Conservation (phyloP, 768 basidiomycete genomes). For the Sarcodon sp. region DNA sequence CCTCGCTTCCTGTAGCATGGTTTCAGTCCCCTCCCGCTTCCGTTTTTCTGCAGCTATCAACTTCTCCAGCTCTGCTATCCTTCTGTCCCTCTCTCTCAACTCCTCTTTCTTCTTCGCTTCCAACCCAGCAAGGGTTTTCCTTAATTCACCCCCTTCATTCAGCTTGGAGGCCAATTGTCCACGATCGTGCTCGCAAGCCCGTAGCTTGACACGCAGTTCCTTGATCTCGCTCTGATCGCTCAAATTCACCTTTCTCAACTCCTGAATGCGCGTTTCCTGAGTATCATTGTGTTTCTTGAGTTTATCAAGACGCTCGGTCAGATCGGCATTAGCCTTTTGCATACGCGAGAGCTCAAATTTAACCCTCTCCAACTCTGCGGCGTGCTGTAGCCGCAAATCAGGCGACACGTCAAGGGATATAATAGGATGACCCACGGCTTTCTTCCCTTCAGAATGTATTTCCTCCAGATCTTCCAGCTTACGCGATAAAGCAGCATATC, state of each 20-base stretch:
- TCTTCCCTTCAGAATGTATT: slow-evolving; percentile 55
- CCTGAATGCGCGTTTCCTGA: slow-evolving; percentile 47
- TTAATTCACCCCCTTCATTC: slow-evolving; percentile 35
- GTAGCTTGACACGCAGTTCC: slow-evolving; percentile 45
- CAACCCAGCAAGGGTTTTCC: slow-evolving; percentile 31
- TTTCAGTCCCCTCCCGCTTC: slow-evolving; percentile 34
- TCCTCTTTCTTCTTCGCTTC: slow-evolving; percentile 47
- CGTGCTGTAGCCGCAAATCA: slow-evolving; percentile 30
- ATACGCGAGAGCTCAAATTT: slow-evolving; percentile 40
- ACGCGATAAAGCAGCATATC: slow-evolving; percentile 41
- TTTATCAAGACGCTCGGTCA: slow-evolving; percentile 41
- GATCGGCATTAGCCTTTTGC: slow-evolving; percentile 35
- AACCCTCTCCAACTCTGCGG: slow-evolving; percentile 42
- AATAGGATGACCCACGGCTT: slow-evolving; percentile 28
- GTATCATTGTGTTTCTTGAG: slow-evolving; percentile 48
- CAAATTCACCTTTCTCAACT: slow-evolving; percentile 35
- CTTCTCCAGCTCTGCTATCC: slow-evolving; percentile 45
- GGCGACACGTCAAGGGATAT: not conserved
- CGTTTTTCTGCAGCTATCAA: slow-evolving; percentile 33
- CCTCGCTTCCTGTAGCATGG: slow-evolving; percentile 27
- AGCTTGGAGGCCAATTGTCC: slow-evolving; percentile 37
- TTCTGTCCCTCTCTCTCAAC: slow-evolving; percentile 35
- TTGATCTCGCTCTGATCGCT: slow-evolving; percentile 51
- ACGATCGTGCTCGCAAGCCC: slow-evolving; percentile 43
- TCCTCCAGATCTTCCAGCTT: slow-evolving; percentile 54